A percentile compares a stretch with the other conserved stretches of the same genome.
Conservation (phyloP, 345 rosid genomes). For the Acer campestre region DNA sequence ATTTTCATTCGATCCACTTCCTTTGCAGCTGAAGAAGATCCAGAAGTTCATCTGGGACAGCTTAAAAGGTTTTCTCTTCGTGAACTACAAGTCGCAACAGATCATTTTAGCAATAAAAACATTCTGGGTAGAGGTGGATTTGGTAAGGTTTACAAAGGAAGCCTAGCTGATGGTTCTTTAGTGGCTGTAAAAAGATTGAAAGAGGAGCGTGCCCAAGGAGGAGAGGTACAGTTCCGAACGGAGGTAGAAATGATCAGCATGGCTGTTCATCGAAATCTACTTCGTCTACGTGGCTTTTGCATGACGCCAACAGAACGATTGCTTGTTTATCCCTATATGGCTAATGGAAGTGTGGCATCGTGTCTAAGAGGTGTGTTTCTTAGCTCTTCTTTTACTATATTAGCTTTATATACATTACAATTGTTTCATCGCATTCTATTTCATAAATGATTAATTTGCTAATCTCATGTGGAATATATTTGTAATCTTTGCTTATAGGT, state of each 20-base stretch:
- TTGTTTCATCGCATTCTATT: not conserved
- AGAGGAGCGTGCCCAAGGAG: constrained; percentile 87
- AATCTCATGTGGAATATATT: not conserved
- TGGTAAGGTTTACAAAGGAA: constrained; percentile 91
- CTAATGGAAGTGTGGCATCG: constrained; percentile 94
- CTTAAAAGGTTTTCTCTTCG: constrained; percentile 85
- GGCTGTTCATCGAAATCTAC: constrained; percentile 92
- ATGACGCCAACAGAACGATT: constrained; percentile 94
- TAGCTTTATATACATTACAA: not conserved
- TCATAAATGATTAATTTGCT: not conserved
- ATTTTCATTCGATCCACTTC: constrained; percentile 16
- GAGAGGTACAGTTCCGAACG: constrained; percentile 88
- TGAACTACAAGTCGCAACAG: constrained; percentile 85
- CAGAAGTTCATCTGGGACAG: constrained; percentile 91
- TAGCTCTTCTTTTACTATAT: not conserved
- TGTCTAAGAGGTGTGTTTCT: constrained; percentile 75
- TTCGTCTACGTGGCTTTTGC: constrained; percentile 89
- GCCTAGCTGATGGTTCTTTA: constrained; percentile 69
- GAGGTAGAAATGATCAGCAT: constrained; percentile 94
- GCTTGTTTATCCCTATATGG: constrained; percentile 88
- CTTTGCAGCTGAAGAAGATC: constrained; percentile 92
- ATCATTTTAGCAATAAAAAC: constrained; percentile 67
- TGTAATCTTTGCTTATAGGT: constrained; percentile 2
- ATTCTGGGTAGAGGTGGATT: constrained; percentile 89
- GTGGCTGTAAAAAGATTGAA: constrained; percentile 90